These are phyloP conservation scores for Metschnikowia similis DNA, from an alignment of 805 yeast genomes.

Conservation along the genomic window DNA sequence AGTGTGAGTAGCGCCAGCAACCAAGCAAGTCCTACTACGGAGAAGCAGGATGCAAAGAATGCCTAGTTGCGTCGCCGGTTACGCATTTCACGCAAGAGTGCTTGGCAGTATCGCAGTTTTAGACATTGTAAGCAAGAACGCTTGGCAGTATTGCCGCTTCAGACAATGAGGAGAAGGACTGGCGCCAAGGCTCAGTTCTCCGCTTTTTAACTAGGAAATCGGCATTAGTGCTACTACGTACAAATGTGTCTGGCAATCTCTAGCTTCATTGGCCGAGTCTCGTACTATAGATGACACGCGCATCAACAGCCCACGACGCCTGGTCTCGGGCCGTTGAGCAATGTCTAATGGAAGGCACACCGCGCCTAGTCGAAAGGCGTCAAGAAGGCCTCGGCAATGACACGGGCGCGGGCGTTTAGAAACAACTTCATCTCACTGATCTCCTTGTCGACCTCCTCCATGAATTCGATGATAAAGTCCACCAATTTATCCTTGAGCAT, in stretches of 20 bases:
- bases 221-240: background rate
- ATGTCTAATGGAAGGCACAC: background rate
- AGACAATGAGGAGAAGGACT: too few relatives aligned
- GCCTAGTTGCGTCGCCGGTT: background rate
- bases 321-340: background rate
- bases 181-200: too few relatives aligned
- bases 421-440: constrained; percentile 97
- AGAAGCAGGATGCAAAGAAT: constrained; percentile 1
- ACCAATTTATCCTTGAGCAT: constrained; percentile 94
- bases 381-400: constrained; percentile 92
- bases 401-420: constrained; percentile 95
- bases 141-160: too few relatives aligned
- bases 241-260: background rate
- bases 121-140: too few relatives aligned
- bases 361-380: constrained; percentile 69
- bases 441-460: constrained; percentile 99
- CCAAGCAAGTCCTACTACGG: constrained; percentile 1
- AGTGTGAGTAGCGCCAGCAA: constrained; percentile 1
- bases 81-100: too few relatives aligned
- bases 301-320: constrained; percentile 1
- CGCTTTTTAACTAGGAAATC: background rate
- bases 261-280: background rate
- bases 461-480: constrained; percentile 94
- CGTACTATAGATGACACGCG: background rate
- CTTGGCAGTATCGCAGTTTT: too few relatives aligned